Percentiles rank a stretch among this genome's conserved stretches.
These are phyloP conservation scores for Zoysia japonica DNA, from an alignment of 176 grass and related monocot genomes.

Conservation along the genomic window DNA sequence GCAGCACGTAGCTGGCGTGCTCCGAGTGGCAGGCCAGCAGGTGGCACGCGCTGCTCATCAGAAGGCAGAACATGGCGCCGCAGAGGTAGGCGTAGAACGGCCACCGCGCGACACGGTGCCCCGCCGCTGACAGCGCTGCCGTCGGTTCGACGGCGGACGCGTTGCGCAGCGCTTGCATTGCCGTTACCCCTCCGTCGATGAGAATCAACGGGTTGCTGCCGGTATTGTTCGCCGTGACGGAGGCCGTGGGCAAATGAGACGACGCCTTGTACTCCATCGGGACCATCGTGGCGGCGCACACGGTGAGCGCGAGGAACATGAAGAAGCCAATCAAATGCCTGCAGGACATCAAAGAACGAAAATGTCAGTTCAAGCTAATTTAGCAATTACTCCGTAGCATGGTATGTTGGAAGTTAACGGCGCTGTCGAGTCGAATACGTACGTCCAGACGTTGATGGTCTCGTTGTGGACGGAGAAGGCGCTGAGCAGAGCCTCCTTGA, in stretches of 20 bases:
- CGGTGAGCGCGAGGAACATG: conserved; percentile 68
- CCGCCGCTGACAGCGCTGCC: not conserved
- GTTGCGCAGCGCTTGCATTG: conserved; percentile 33
- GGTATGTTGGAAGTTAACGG: not conserved
- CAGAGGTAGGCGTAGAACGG: conserved; percentile 80
- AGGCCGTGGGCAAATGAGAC: not conserved
- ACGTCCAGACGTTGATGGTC: conserved; percentile 86
- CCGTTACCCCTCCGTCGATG: not conserved
- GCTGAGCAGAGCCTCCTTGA: conserved; percentile 70
- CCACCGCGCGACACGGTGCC: conserved; percentile 45
- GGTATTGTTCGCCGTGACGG: conserved; percentile 17
- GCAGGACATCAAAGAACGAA: not conserved
- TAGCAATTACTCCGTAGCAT: too few relatives aligned
- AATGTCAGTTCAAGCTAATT: not conserved
- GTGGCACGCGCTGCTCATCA: conserved; percentile 86
- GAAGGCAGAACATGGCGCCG: conserved; percentile 81
- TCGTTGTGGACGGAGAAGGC: conserved; percentile 75
- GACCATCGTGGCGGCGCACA: conserved; percentile 48
- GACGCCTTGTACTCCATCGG: conserved; percentile 33
- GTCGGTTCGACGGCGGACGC: not conserved
- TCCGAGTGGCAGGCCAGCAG: conserved; percentile 76
- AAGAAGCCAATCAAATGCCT: conserved; percentile 86
- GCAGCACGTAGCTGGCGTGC: conserved; percentile 73
- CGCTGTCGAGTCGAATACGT: not conserved
- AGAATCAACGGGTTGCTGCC: not conserved